Percentiles rank a stretch among this genome's conserved stretches.
Evolutionary conservation across 768 basidiomycete genomes (phyloP).

Genomic region (Lanmaoa rubissima): DNA sequence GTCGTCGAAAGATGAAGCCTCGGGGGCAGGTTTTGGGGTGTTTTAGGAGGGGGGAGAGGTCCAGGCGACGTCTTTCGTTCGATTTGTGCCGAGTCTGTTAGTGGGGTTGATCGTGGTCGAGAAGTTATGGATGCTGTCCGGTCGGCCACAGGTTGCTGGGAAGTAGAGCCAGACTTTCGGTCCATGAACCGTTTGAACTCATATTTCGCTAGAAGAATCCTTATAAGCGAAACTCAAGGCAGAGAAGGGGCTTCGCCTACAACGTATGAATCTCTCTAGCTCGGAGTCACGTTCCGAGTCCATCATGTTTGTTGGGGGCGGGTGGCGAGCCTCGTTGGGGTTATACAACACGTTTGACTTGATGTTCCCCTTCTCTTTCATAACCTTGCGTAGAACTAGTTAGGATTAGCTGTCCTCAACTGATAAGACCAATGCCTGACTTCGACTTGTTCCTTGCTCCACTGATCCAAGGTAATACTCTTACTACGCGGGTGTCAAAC

Average conservation of each 20-base stretch:
- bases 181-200: slow-evolving; percentile 70
- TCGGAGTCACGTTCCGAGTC: slow-evolving; percentile 85
- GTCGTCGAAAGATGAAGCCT: slow-evolving; percentile 16
- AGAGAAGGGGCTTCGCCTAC: slow-evolving; percentile 39
- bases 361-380: slow-evolving; percentile 79
- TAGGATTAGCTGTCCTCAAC: slow-evolving; percentile 9
- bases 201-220: slow-evolving; percentile 62
- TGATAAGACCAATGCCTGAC: slow-evolving; percentile 40
- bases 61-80: slow-evolving; percentile 22
- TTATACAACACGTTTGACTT: slow-evolving; percentile 81
- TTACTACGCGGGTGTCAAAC: slow-evolving; percentile 51
- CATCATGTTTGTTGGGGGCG: slow-evolving; percentile 77
- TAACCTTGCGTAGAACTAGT: slow-evolving; percentile 46
- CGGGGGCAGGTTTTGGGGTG: slow-evolving; percentile 25
- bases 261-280: slow-evolving; percentile 85
- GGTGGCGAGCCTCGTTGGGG: slow-evolving; percentile 77
- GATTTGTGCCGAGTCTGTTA: slow-evolving; percentile 5
- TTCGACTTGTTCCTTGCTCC: slow-evolving; percentile 88
- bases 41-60: slow-evolving; percentile 29
- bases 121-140: slow-evolving; percentile 34
- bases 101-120: slow-evolving; percentile 16
- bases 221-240: not conserved
- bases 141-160: slow-evolving; percentile 39
- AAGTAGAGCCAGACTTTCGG: slow-evolving; percentile 37
- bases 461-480: slow-evolving; percentile 84